These are phyloP conservation scores for Phytophthora sansomeana DNA, from an alignment of 352 stramenopile species.

Conservation along the genomic window DNA sequence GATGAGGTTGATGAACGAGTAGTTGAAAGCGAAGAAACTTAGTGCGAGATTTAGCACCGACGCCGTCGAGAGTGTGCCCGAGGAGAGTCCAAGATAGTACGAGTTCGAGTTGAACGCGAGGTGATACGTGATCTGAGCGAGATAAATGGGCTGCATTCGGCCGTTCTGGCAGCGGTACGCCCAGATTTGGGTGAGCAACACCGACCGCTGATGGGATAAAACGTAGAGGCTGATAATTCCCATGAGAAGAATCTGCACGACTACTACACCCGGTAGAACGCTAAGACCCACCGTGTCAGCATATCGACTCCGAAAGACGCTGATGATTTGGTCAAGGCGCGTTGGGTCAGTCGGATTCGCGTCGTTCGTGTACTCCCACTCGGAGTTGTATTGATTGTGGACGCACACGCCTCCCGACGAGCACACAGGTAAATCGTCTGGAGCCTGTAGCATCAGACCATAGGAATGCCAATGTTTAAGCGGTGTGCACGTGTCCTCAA, in stretches of 20 bases:
- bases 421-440: conserved; percentile 11
- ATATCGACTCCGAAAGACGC: conserved; percentile 12
- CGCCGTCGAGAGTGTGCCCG: conserved; percentile 5
- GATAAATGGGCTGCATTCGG: conserved; percentile 17
- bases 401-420: conserved; percentile 12
- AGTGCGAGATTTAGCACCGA: conserved; percentile 11
- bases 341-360: conserved; percentile 1
- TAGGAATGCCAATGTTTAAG: conserved; percentile 14
- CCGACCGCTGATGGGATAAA: conserved; percentile 14
- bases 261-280: neutral
- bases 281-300: neutral
- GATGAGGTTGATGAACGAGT: conserved; percentile 17
- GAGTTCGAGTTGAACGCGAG: conserved; percentile 22
- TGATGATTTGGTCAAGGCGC: conserved; percentile 17
- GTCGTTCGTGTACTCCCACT: conserved; percentile 10
- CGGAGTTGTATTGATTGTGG: conserved; percentile 23
- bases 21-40: conserved; percentile 21
- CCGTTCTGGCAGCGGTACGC: conserved; percentile 17
- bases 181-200: conserved; percentile 11
- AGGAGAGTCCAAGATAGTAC: conserved; percentile 17
- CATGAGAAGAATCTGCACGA: conserved; percentile 13
- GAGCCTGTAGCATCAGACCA: conserved; percentile 18
- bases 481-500: conserved; percentile 16
- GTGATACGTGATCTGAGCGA: conserved; percentile 21
- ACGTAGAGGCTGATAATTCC: conserved; percentile 24